Percentiles rank a stretch among this genome's conserved stretches.
phyloP scores from a whole-genome alignment of 495 filamentous ascomycete species.

The Talaromyces trachyspermus region DNA sequence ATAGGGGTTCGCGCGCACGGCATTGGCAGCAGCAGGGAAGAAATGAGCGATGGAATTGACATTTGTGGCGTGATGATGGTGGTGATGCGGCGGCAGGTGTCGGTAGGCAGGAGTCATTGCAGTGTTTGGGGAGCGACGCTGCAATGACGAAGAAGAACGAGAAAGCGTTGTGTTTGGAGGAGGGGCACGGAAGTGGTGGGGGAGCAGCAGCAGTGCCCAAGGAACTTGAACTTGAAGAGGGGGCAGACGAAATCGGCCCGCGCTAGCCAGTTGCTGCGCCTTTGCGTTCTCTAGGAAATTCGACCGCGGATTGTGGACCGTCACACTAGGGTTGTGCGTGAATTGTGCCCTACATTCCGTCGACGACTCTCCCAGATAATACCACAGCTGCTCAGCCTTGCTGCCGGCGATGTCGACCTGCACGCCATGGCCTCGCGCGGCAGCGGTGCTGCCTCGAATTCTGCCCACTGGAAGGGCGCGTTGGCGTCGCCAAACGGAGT shows the following conservation, averaged over 20 bases:
- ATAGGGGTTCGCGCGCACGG: conserved; percentile 10
- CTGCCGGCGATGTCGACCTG: conserved; percentile 50
- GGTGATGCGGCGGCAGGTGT: conserved; percentile 23
- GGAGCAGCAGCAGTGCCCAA: background rate
- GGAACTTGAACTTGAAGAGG: background rate
- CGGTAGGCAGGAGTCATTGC: conserved; percentile 48
- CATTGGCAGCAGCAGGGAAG: conserved; percentile 11
- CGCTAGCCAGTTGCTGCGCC: conserved; percentile 29
- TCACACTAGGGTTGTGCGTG: conserved; percentile 66
- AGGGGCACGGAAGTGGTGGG: conserved; percentile 13
- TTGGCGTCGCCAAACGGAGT: conserved; percentile 52
- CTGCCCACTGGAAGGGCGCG: conserved; percentile 64
- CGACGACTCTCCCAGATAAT: conserved; percentile 78
- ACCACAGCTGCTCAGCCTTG: conserved; percentile 72
- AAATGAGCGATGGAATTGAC: conserved; percentile 23
- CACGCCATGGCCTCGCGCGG: conserved; percentile 42
- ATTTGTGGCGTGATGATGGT: conserved; percentile 32
- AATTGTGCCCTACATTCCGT: conserved; percentile 91
- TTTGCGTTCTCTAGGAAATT: conserved; percentile 53
- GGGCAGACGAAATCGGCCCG: conserved; percentile 6
- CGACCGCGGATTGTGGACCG: conserved; percentile 48
- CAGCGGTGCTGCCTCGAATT: conserved; percentile 59
- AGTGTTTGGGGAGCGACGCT: conserved; percentile 32
- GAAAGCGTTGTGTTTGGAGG: conserved; percentile 23
- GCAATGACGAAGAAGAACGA: conserved; percentile 28